Evolutionary conservation across 768 basidiomycete species (phyloP).

Genomic region (Trametes cinnabarina): DNA sequence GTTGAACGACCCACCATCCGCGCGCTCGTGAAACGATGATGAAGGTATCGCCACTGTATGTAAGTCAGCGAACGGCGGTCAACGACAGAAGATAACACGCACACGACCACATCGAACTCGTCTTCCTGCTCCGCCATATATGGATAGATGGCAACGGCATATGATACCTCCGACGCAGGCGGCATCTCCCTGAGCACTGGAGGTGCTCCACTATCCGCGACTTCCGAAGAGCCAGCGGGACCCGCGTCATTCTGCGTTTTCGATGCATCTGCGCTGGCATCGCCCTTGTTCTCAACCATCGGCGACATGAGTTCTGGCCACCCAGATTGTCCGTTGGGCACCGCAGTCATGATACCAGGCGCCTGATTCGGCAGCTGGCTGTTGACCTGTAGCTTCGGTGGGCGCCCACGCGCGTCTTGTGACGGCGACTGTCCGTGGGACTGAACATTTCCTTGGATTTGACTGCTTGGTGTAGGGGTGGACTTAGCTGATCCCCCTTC

Average conservation of each 20-base stretch:
- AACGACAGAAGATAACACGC: slow-evolving; percentile 18
- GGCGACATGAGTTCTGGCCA: slow-evolving; percentile 79
- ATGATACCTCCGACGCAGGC: slow-evolving; percentile 61
- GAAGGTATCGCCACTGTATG: slow-evolving; percentile 84
- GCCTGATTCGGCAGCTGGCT: slow-evolving; percentile 42
- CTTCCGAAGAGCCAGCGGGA: slow-evolving; percentile 21
- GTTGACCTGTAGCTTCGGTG: slow-evolving; percentile 69
- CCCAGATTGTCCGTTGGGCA: slow-evolving; percentile 60
- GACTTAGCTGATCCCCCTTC: slow-evolving; percentile 38
- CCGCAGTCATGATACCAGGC: slow-evolving; percentile 52
- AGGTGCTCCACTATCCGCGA: slow-evolving; percentile 29
- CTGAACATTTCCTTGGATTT: slow-evolving; percentile 32
- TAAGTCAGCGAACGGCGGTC: background rate
- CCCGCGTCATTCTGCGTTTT: slow-evolving; percentile 34
- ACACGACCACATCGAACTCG: slow-evolving; percentile 98
- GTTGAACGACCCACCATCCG: slow-evolving; percentile 99
- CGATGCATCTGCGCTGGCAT: slow-evolving; percentile 33
- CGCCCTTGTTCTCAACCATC: slow-evolving; percentile 42
- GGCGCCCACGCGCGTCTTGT: slow-evolving; percentile 41
- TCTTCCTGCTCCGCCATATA: slow-evolving; percentile 99
- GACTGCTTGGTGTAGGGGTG: slow-evolving; percentile 32
- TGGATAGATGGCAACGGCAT: slow-evolving; percentile 97
- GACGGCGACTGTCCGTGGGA: slow-evolving; percentile 34
- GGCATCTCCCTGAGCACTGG: slow-evolving; percentile 32
- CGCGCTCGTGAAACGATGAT: slow-evolving; percentile 91